Percentiles rank a stretch among this genome's conserved stretches.
Evolutionary conservation across 2,329 filamentous ascomycete species (phyloP).

Genomic region (Chaetomium strumarium): DNA sequence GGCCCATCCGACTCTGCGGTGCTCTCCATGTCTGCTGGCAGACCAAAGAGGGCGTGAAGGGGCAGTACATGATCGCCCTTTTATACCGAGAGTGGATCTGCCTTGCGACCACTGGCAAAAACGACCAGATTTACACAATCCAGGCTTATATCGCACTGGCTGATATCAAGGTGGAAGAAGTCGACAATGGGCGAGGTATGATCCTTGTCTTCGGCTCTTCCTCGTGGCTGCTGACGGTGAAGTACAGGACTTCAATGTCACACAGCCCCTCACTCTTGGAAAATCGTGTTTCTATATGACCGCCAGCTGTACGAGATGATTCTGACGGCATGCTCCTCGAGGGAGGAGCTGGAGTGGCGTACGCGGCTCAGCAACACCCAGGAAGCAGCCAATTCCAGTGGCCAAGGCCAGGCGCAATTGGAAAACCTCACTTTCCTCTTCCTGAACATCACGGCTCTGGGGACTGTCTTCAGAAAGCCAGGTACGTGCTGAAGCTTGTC

Average conservation of each 20-base stretch:
- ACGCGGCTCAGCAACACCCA: slow-evolving; percentile 50
- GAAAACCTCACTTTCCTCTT: slow-evolving; percentile 57
- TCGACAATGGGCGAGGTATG: slow-evolving; percentile 69
- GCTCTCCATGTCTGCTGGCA: slow-evolving; percentile 81
- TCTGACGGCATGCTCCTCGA: slow-evolving; percentile 75
- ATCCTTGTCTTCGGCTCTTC: slow-evolving; percentile 14
- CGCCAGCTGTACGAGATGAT: slow-evolving; percentile 77
- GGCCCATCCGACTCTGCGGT: slow-evolving; percentile 75
- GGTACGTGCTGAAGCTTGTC: slow-evolving; percentile 37
- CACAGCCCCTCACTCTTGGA: slow-evolving; percentile 85
- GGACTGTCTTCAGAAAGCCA: slow-evolving; percentile 67
- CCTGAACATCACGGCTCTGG: slow-evolving; percentile 67
- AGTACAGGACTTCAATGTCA: slow-evolving; percentile 77
- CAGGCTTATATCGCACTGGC: slow-evolving; percentile 67
- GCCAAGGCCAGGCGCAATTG: slow-evolving; percentile 41
- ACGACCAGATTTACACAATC: slow-evolving; percentile 64
- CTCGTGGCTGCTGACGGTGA: not conserved
- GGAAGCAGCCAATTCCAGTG: slow-evolving; percentile 43
- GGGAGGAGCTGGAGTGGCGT: slow-evolving; percentile 78
- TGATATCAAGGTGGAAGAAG: slow-evolving; percentile 61
- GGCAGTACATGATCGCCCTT: slow-evolving; percentile 77
- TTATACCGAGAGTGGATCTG: slow-evolving; percentile 78
- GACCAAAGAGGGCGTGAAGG: slow-evolving; percentile 58
- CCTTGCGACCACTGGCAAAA: slow-evolving; percentile 61
- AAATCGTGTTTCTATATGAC: slow-evolving; percentile 74